Evolutionary conservation across 1,139 yeast species (phyloP).

Genomic region (Diutina sp.): DNA sequence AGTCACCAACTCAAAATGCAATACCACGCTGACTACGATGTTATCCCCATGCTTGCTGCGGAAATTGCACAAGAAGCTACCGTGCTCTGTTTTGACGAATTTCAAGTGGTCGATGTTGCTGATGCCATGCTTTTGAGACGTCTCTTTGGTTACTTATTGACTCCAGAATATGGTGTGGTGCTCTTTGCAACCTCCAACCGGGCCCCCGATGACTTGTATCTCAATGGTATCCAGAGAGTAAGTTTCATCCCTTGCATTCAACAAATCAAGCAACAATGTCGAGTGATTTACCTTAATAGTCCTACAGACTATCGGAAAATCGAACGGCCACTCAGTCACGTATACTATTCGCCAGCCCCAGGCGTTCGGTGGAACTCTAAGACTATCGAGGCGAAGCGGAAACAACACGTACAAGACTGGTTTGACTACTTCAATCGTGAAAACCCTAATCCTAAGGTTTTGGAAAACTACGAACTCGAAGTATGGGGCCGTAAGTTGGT

Average conservation of each 20-base stretch:
- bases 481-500: constrained; percentile 83
- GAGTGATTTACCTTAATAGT: constrained; percentile 71
- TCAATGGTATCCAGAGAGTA: constrained; percentile 86
- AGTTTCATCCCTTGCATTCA: constrained; percentile 88
- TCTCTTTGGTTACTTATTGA: constrained; percentile 46
- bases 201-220: constrained; percentile 85
- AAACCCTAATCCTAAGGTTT: constrained; percentile 14
- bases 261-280: constrained; percentile 57
- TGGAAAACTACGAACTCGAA: constrained; percentile 24
- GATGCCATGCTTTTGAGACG: constrained; percentile 93
- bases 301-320: constrained; percentile 90
- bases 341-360: constrained; percentile 65
- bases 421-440: constrained; percentile 59
- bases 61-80: constrained; percentile 70
- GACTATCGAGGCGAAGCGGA: constrained; percentile 36
- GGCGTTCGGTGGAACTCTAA: constrained; percentile 44
- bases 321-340: constrained; percentile 71
- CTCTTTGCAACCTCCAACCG: constrained; percentile 90
- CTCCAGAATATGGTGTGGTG: constrained; percentile 67
- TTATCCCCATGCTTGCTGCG: constrained; percentile 73
- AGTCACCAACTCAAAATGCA: constrained; percentile 59
- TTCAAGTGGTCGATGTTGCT: constrained; percentile 94
- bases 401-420: constrained; percentile 66
- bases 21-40: constrained; percentile 58
- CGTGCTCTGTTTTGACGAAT: constrained; percentile 87